Base-by-base conservation (phyloP, 768 basidiomycete genomes). In the Sporobolomyces roseus region DNA sequence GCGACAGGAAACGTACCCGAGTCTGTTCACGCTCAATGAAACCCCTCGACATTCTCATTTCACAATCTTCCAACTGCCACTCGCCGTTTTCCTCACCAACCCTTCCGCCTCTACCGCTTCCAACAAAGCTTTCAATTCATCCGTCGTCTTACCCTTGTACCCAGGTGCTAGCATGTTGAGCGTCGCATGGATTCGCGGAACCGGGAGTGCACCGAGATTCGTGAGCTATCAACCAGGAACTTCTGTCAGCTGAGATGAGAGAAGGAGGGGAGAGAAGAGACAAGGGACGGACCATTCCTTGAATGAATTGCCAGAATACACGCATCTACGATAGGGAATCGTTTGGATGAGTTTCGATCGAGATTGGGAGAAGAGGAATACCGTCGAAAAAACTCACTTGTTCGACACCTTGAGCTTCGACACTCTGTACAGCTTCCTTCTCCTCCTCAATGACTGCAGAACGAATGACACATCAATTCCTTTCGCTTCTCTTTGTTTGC, bases 261-360 rank as follows among this genome's bases (percentile, higher is more conserved):
- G 10, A n/a, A 5, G 52, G 19, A 1, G 46, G n/a, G 23, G 45
- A 14, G 23, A 23, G 21, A 21, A 46, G 27, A 32, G 35, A 38
- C 48, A 17, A n/a, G 32, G 8, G 12, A 35, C 73, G 35, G 7
- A 72, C 70, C 69, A 75, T 74, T 43, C 69, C 74, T 35, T 90
- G 87, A 68, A 93, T 89, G 79, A 88, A 93, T 88, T 89, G 91
- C 91, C 91, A 93, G 77, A 87, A 90, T 1, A 91, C 83, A 68
- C 82, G 84, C 87, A 93, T 90, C 79, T 92, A 74, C 90, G 88
- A 0, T 33, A 14, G 14, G 14, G 17, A 86, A 86, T n/a, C 75
- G 90, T 86, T 50, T 9, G 9, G 9, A 41, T 9, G 38, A 41
- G 17, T 41, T 41, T 46, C 12, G 88, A 29, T 62, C 46, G 50